These are phyloP conservation scores for Fraxinus paxiana DNA, from an alignment of 305 asterid genomes.

Conservation along the genomic window DNA sequence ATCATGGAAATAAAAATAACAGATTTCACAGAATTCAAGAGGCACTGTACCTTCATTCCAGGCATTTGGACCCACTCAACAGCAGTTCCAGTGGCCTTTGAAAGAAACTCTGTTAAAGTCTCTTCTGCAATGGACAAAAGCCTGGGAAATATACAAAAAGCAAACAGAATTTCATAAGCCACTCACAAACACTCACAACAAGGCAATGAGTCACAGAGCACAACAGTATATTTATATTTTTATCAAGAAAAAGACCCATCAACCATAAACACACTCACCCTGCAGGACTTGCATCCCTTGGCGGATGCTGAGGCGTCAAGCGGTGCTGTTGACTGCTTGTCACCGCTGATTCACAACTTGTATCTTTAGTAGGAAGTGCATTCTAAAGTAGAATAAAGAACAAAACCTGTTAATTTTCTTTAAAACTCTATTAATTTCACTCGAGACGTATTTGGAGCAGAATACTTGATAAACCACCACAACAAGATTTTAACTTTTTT, in stretches of 20 bases:
- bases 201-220: slow-evolving; percentile 24
- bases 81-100: slow-evolving; percentile 97
- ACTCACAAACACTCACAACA: slow-evolving; percentile 12
- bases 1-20: neutral
- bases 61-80: slow-evolving; percentile 99
- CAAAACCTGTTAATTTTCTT: neutral
- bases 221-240: neutral
- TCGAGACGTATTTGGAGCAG: neutral
- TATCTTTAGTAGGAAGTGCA: slow-evolving; percentile 41
- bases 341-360: slow-evolving; percentile 55
- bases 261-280: slow-evolving; percentile 28
- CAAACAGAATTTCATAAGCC: slow-evolving; percentile 28
- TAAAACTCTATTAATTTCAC: neutral
- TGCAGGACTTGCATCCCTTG: slow-evolving; percentile 63
- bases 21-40: neutral
- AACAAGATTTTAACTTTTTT: neutral
- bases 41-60: slow-evolving; percentile 81
- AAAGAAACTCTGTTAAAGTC: slow-evolving; percentile 73
- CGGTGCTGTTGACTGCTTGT: slow-evolving; percentile 49
- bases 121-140: slow-evolving; percentile 59
- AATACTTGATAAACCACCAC: neutral
- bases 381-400: slow-evolving; percentile 24
- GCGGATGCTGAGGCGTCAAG: slow-evolving; percentile 50
- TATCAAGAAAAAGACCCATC: neutral
- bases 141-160: slow-evolving; percentile 34